Conservation (phyloP, 371 early-diverging fungal genomes). For the Parasitella parasitica region DNA sequence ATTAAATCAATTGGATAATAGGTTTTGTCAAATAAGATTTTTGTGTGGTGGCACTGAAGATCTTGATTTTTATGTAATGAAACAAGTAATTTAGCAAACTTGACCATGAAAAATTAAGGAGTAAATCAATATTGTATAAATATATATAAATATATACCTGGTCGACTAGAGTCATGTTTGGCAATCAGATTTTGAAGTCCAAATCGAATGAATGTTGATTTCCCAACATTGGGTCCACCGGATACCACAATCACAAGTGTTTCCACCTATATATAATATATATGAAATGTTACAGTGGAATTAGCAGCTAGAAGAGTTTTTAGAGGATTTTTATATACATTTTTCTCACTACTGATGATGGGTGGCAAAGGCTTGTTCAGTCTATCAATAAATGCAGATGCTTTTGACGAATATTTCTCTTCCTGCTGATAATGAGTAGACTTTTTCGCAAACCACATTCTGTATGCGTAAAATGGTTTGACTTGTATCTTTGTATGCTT, state of each 20-base stretch:
- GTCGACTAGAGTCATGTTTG: slow-evolving; percentile 24
- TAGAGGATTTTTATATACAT: background rate
- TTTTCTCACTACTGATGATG: background rate
- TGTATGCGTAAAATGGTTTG: background rate
- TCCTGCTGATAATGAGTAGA: background rate
- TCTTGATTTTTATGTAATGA: slow-evolving; percentile 19
- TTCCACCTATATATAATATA: background rate
- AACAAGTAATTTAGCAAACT: slow-evolving; percentile 2
- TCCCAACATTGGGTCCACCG: slow-evolving; percentile 38
- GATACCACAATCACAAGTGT: slow-evolving; percentile 29
- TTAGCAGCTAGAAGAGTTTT: no score
- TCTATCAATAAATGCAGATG: slow-evolving; percentile 11
- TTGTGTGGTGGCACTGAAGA: slow-evolving; percentile 29
- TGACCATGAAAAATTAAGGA: background rate
- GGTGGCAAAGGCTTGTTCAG: slow-evolving; percentile 22
- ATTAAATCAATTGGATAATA: slow-evolving; percentile 29
- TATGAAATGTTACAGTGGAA: background rate
- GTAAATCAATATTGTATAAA: no score
- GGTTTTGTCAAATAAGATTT: slow-evolving; percentile 19
- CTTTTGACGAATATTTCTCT: background rate
- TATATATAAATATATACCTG: slow-evolving; percentile 31
- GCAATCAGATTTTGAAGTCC: slow-evolving; percentile 29
- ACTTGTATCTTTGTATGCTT: background rate
- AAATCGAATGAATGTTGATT: slow-evolving; percentile 38
- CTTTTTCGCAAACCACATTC: background rate